phyloP scores from a whole-genome alignment of 805 yeast species.

The Brettanomyces nanus region DNA sequence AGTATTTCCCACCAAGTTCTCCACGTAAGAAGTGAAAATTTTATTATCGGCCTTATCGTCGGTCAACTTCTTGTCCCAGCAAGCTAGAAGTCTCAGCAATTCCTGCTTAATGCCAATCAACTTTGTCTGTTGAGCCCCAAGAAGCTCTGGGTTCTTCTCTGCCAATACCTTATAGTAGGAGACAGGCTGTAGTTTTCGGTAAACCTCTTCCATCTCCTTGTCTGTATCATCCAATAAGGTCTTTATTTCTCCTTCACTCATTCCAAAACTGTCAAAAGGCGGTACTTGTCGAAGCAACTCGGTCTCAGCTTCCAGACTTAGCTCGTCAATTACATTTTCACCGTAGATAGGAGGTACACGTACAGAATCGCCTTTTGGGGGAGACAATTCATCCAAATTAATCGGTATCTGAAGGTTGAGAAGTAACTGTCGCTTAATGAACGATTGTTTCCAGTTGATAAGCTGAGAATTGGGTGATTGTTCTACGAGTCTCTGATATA shows the following conservation, averaged over 20 bases:
- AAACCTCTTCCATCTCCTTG: conserved; percentile 13
- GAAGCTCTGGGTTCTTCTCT: conserved; percentile 20
- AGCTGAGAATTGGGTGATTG: conserved; percentile 42
- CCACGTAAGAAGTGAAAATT: conserved; percentile 81
- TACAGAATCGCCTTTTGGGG: conserved; percentile 1
- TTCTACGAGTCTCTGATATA: conserved; percentile 19
- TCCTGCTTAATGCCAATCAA: conserved; percentile 30
- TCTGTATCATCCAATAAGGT: conserved; percentile 18
- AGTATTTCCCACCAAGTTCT: conserved; percentile 83
- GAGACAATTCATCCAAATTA: conserved; percentile 48
- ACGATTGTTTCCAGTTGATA: conserved; percentile 62
- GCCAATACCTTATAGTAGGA: conserved; percentile 15
- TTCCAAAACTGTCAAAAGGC: conserved; percentile 24
- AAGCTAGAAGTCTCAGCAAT: conserved; percentile 23
- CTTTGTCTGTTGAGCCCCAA: conserved; percentile 31
- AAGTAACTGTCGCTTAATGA: conserved; percentile 54
- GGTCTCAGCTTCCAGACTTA: conserved; percentile 5
- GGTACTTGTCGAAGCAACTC: conserved; percentile 23
- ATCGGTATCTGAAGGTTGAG: conserved; percentile 66
- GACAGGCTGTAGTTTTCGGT: conserved; percentile 18
- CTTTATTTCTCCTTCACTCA: conserved; percentile 24
- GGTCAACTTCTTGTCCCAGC: conserved; percentile 45
- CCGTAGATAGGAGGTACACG: neutral
- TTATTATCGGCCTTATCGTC: conserved; percentile 56
- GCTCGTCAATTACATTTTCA: conserved; percentile 2